phyloP scores from a whole-genome alignment of 257 asterid genomes.

The Cinchona pubescens region DNA sequence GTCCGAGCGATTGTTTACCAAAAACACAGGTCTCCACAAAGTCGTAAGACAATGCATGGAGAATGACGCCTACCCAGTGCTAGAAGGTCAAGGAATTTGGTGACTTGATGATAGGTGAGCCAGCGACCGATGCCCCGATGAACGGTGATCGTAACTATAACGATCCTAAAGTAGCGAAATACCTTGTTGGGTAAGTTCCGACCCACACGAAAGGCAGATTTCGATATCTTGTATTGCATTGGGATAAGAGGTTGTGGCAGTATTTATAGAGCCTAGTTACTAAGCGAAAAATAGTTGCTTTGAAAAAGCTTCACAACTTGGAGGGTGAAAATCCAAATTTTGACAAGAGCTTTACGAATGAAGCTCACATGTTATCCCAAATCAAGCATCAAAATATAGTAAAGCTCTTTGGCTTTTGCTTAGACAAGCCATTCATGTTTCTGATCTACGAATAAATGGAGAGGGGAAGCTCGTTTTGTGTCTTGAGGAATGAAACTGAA shows the following conservation, averaged over 20 bases:
- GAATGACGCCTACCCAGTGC: too few relatives aligned
- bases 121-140: too few relatives aligned
- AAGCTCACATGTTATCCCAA: constrained; percentile 1
- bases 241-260: not conserved
- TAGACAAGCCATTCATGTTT: not conserved
- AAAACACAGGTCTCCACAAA: too few relatives aligned
- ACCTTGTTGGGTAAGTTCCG: too few relatives aligned
- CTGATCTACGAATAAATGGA: constrained; percentile 4
- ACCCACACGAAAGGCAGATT: too few relatives aligned
- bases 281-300: not conserved
- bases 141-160: too few relatives aligned
- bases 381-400: constrained; percentile 2
- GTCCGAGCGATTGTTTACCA: too few relatives aligned
- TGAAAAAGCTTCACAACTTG: constrained; percentile 3
- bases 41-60: too few relatives aligned
- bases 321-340: constrained; percentile 1
- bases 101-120: too few relatives aligned
- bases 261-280: not conserved
- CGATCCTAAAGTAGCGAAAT: too few relatives aligned
- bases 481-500: not conserved
- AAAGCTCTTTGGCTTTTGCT: not conserved
- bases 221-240: constrained; percentile 7
- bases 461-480: constrained; percentile 1
- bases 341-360: constrained; percentile 4
- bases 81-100: too few relatives aligned